These are phyloP conservation scores for Eucalyptus cloeziana DNA, from an alignment of 345 rosid species.

Conservation along the genomic window DNA sequence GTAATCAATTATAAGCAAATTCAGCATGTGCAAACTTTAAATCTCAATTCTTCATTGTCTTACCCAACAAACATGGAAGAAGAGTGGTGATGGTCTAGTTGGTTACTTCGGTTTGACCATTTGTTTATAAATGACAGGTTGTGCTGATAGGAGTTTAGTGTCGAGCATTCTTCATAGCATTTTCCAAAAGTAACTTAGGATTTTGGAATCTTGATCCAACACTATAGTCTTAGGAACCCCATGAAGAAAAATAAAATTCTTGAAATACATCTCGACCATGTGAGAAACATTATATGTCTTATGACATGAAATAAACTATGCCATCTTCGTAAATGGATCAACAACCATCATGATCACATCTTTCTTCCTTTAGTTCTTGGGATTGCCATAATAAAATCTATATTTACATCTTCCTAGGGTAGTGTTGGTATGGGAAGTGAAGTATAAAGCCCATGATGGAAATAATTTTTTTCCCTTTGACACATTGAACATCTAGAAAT, in stretches of 20 bases:
- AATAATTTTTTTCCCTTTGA: neutral
- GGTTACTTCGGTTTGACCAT: neutral
- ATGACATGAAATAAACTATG: neutral
- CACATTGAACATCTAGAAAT: neutral
- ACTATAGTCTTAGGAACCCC: neutral
- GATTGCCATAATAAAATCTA: neutral
- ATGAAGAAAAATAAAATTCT: too few species aligned
- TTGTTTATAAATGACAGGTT: neutral
- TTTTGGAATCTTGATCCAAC: neutral
- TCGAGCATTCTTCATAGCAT: neutral
- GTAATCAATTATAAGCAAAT: neutral
- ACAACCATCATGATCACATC: too few species aligned
- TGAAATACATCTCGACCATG: too few species aligned
- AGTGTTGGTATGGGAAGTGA: neutral
- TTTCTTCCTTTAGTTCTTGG: neutral
- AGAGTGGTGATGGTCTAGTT: neutral
- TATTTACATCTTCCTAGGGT: neutral
- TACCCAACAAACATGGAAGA: neutral
- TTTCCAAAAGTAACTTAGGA: too few species aligned
- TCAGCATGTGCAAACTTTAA: neutral
- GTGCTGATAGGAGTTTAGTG: neutral
- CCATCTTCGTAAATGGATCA: neutral
- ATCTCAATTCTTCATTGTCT: neutral
- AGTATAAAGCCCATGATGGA: neutral
- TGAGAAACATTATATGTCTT: neutral